A percentile compares a stretch with the other conserved stretches of the same genome.
These are phyloP conservation scores for Cladosporium phlei DNA, from an alignment of 2,329 filamentous ascomycete genomes.

Conservation along the genomic window DNA sequence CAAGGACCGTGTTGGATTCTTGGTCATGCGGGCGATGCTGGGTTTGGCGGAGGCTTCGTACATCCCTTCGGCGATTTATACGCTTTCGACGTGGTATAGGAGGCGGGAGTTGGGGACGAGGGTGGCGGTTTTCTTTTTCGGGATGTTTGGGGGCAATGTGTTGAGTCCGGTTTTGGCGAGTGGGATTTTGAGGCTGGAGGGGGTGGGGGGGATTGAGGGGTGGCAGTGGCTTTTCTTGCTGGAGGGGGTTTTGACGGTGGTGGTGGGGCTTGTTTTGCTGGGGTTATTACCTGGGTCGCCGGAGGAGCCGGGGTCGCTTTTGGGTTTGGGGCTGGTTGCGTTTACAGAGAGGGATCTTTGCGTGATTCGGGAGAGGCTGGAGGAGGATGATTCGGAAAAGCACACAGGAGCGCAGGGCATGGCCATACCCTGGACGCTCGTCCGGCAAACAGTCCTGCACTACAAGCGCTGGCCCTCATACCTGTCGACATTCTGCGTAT, in stretches of 20 bases:
- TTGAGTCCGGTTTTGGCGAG: conserved; percentile 57
- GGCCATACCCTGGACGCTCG: conserved; percentile 36
- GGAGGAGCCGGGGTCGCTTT: conserved; percentile 37
- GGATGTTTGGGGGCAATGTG: conserved; percentile 52
- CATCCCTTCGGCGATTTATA: conserved; percentile 40
- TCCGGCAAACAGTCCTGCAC: conserved; percentile 44
- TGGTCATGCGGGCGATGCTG: conserved; percentile 20
- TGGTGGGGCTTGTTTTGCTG: conserved; percentile 37
- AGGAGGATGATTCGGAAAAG: conserved; percentile 32
- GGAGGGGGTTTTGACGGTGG: conserved; percentile 45
- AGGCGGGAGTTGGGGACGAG: conserved; percentile 14
- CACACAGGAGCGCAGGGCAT: conserved; percentile 32
- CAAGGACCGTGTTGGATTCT: conserved; percentile 21
- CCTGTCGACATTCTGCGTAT: conserved; percentile 45
- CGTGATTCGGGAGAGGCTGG: conserved; percentile 34
- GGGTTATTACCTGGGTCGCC: conserved; percentile 43
- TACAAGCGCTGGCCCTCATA: conserved; percentile 47
- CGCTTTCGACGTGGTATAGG: conserved; percentile 22
- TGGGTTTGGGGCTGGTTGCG: conserved; percentile 36
- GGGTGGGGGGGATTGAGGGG: conserved; percentile 50
- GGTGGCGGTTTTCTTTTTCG: conserved; percentile 37
- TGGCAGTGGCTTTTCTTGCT: conserved; percentile 59
- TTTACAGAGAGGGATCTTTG: conserved; percentile 34
- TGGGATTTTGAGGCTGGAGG: conserved; percentile 60
- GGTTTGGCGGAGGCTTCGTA: conserved; percentile 15